phyloP scores from a whole-genome alignment of 371 early-diverging fungal genomes.

The Catenaria anguillulae region DNA sequence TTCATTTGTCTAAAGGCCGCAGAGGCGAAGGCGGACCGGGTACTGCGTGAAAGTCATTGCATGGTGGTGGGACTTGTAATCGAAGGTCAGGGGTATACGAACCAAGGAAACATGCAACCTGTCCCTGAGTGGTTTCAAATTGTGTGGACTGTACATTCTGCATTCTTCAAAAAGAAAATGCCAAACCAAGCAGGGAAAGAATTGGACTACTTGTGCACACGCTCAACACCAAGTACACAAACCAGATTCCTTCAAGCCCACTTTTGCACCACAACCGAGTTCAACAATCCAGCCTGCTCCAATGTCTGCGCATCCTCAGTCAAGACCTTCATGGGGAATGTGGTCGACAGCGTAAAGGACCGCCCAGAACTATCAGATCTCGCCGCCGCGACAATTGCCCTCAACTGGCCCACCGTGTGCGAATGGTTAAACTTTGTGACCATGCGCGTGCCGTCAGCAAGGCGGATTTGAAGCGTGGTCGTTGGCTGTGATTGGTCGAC shows the following conservation, averaged over 20 bases:
- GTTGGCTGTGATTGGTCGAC: constrained; percentile 61
- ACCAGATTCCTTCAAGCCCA: constrained; percentile 37
- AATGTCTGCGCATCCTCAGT: constrained; percentile 47
- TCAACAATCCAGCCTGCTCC: constrained; percentile 65
- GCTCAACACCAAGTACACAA: no score
- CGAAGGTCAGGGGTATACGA: no score
- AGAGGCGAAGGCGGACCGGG: no score
- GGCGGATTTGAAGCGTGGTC: constrained; percentile 75
- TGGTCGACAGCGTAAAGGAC: constrained; percentile 42
- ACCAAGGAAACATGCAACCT: no score
- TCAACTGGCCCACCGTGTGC: constrained; percentile 74
- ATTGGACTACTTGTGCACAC: no score
- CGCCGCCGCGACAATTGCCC: constrained; percentile 49
- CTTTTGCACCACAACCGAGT: constrained; percentile 71
- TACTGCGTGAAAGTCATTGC: no score
- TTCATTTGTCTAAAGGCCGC: no score
- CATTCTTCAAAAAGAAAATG: no score
- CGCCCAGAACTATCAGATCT: background rate
- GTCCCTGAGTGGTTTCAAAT: no score
- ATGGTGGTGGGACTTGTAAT: no score
- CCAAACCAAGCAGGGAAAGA: no score
- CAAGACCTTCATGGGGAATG: constrained; percentile 65
- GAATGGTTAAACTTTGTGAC: constrained; percentile 75
- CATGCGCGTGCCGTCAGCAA: constrained; percentile 82
- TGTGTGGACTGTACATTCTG: no score